Percentiles rank a stretch among this genome's conserved stretches.
phyloP scores from a whole-genome alignment of 1,284 basidiomycete species.

The Pholiota adiposa region DNA sequence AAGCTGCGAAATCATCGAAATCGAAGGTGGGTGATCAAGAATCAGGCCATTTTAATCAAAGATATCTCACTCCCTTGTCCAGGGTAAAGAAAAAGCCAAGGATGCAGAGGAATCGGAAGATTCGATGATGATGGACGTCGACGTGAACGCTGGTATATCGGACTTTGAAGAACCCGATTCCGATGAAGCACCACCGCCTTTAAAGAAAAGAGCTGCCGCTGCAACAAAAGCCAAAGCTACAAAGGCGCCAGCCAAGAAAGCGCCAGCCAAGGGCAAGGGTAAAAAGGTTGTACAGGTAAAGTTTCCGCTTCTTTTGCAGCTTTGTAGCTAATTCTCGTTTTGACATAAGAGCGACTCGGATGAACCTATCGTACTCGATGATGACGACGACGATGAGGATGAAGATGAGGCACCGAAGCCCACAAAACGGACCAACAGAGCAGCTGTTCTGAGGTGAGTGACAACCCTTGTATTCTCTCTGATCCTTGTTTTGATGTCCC shows the following conservation, averaged over 20 bases:
- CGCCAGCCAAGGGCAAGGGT: constrained; percentile 46
- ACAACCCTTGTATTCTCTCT: not conserved
- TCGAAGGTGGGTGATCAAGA: no score
- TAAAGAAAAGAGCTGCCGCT: constrained; percentile 49
- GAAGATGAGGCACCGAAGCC: constrained; percentile 57
- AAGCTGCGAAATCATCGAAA: constrained; percentile 38
- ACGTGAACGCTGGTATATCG: constrained; percentile 61
- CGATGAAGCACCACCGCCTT: constrained; percentile 46
- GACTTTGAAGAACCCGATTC: constrained; percentile 48
- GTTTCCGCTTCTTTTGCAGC: constrained; percentile 31
- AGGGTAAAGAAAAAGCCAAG: constrained; percentile 54
- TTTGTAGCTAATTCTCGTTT: constrained; percentile 1
- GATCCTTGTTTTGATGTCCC: not conserved
- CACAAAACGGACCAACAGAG: constrained; percentile 65
- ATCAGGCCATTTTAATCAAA: constrained; percentile 1
- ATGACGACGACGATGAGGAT: constrained; percentile 56
- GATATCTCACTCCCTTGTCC: not conserved
- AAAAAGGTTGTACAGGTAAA: constrained; percentile 39
- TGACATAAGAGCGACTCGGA: constrained; percentile 51
- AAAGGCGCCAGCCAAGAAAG: constrained; percentile 40
- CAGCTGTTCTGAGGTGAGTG: constrained; percentile 63
- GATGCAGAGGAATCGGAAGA: constrained; percentile 68
- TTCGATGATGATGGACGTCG: constrained; percentile 81
- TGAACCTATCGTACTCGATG: constrained; percentile 50
- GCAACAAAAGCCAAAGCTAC: constrained; percentile 31